Evolutionary conservation across 2,329 filamentous ascomycete genomes (phyloP).

Genomic region (Incumbomyces lentus): DNA sequence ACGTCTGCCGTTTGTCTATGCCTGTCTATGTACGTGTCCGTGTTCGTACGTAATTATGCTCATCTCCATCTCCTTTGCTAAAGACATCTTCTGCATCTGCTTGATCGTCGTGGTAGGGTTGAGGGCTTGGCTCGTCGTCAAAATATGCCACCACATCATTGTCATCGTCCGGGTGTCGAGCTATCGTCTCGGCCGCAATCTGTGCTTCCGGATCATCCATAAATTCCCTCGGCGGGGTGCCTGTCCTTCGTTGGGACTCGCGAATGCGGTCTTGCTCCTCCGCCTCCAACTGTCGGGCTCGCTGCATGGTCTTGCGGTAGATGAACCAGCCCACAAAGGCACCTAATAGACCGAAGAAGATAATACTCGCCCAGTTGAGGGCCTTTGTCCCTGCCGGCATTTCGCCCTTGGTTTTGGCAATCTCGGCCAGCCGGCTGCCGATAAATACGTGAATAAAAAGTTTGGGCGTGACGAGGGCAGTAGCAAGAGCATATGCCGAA

Average conservation of each 20-base stretch:
- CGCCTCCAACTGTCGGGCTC: constrained; percentile 39
- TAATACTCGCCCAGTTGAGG: constrained; percentile 75
- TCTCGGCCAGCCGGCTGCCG: constrained; percentile 66
- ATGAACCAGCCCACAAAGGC: constrained; percentile 71
- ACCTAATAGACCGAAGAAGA: constrained; percentile 60
- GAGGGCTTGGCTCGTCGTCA: constrained; percentile 29
- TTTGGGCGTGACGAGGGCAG: constrained; percentile 72
- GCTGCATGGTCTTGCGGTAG: constrained; percentile 53
- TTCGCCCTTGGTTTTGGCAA: constrained; percentile 72
- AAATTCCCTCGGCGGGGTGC: constrained; percentile 18
- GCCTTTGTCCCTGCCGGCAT: constrained; percentile 72
- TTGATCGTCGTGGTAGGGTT: constrained; percentile 40
- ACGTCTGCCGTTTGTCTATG: not conserved
- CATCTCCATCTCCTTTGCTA: constrained; percentile 22
- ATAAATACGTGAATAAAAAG: constrained; percentile 88
- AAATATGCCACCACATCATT: constrained; percentile 33
- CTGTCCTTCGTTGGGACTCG: constrained; percentile 25
- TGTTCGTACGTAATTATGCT: constrained; percentile 27
- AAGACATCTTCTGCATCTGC: constrained; percentile 43
- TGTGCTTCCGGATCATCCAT: constrained; percentile 31
- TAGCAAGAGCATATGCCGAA: constrained; percentile 66
- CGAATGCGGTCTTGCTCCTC: constrained; percentile 34
- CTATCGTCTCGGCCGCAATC: constrained; percentile 30
- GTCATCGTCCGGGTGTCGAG: constrained; percentile 33
- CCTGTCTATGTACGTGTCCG: constrained; percentile 25